A percentile compares a stretch with the other conserved stretches of the same genome.
Evolutionary conservation across 116 monocot genomes (phyloP).

Genomic region (Cymodocea nodosa): DNA sequence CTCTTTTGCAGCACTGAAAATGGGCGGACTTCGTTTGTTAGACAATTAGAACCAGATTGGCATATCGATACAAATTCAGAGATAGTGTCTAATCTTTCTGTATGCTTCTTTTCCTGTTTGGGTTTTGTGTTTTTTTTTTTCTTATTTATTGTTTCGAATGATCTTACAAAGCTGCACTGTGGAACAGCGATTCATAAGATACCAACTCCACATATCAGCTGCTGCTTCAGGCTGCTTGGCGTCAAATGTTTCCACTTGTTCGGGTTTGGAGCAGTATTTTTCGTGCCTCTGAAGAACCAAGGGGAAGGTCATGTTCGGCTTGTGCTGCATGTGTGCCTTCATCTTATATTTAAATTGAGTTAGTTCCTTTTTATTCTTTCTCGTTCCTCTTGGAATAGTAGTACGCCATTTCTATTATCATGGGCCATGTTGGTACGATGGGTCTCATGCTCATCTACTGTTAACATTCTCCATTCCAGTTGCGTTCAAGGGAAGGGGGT

Average conservation of each 20-base stretch:
- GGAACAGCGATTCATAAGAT: constrained; percentile 79
- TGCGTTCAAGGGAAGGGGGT: no score
- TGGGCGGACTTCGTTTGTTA: constrained; percentile 84
- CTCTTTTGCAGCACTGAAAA: constrained; percentile 85
- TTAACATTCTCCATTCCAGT: no score
- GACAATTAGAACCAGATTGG: constrained; percentile 91
- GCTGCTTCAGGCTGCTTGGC: constrained; percentile 34
- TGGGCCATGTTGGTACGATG: no score
- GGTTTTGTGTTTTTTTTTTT: not conserved
- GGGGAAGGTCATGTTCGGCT: not conserved
- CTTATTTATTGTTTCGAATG: not conserved
- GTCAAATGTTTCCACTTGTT: constrained; percentile 50
- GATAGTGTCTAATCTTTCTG: constrained; percentile 65
- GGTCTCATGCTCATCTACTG: no score
- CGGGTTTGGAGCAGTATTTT: constrained; percentile 73
- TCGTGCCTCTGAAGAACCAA: constrained; percentile 2
- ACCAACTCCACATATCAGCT: constrained; percentile 54
- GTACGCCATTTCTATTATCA: not conserved
- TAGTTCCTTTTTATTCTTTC: not conserved
- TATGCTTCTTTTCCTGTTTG: constrained; percentile 21
- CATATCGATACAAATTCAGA: constrained; percentile 76
- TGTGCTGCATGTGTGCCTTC: not conserved
- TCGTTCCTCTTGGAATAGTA: not conserved
- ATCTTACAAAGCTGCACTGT: not conserved
- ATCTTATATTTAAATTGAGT: not conserved